Evolutionary conservation across 495 filamentous ascomycete species (phyloP), one percentile per base, ranked within the genome.

Genomic region (Xylaria acuta): DNA sequence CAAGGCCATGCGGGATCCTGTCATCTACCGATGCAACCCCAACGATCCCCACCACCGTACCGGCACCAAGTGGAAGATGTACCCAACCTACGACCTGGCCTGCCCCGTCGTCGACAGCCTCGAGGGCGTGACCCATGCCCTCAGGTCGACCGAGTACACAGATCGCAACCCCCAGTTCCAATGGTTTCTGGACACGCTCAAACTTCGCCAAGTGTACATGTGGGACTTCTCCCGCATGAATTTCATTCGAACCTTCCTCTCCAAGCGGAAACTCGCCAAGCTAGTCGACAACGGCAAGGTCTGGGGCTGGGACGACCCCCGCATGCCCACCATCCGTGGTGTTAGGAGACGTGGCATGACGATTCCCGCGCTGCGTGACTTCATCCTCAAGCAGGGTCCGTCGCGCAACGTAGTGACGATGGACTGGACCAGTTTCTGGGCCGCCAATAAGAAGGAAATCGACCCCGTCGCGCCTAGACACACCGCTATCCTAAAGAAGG

Each of bases 191-290:
- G 90, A 97, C 70, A 88, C 93, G 0, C 87, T 98, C 59, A 90
- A 92, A 73, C 89, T 99, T 27, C 93, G 96, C 64, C 84, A 89
- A 72, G 96, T 98, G 16, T 90, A 98, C 81, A 92, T 98, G 82
- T 98, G 96, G 96, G 95, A 98, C 81, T 99, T 98, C 83, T 90
- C 95, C 49, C 91, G 96, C 76, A 93, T 98, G 88, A 98, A 97
- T 87, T 98, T 98, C 78, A 89, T 97, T 78, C 88, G 91, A 34
- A 97, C 94, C 1, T 86, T 97, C 70, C 87, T 97, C 2, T 96
- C 93, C 25, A 99, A 98, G 87, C 91, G 96, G 54, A 98, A 99
- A 85, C 88, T 99, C 30, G 94, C 95, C 38, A 97, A 95, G 85
- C 87, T 98, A 49, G 96, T 99, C 51, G 92, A 98, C 60, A 83